A percentile compares a stretch with the other conserved stretches of the same genome.
Evolutionary conservation across 495 filamentous ascomycete genomes (phyloP).

Genomic region (Penicillium ochrochloron): DNA sequence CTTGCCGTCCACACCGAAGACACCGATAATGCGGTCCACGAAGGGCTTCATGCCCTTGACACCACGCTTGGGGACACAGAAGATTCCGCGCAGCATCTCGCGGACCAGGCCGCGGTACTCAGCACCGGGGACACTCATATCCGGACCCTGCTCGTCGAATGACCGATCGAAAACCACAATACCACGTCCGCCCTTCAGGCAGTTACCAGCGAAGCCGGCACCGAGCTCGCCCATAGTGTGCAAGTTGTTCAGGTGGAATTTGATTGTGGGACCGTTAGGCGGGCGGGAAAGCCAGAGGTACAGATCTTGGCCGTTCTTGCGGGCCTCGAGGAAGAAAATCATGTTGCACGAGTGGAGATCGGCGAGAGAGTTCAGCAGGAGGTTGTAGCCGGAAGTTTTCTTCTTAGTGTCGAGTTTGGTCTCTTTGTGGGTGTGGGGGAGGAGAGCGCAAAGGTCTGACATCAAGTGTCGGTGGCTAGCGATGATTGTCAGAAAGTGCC

Average conservation of each 20-base stretch:
- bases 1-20: slow-evolving; percentile 91
- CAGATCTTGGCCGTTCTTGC: slow-evolving; percentile 86
- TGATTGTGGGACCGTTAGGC: slow-evolving; percentile 93
- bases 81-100: slow-evolving; percentile 88
- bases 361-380: slow-evolving; percentile 92
- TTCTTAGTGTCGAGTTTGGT: slow-evolving; percentile 97
- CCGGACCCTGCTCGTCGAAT: slow-evolving; percentile 70
- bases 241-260: slow-evolving; percentile 65
- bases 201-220: slow-evolving; percentile 91
- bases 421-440: slow-evolving; percentile 92
- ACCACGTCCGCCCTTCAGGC: slow-evolving; percentile 93
- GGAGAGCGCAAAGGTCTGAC: slow-evolving; percentile 83
- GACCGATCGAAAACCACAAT: slow-evolving; percentile 86
- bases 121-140: slow-evolving; percentile 46
- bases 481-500: slow-evolving; percentile 20
- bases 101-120: slow-evolving; percentile 52
- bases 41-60: slow-evolving; percentile 93
- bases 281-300: slow-evolving; percentile 94
- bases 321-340: slow-evolving; percentile 93
- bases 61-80: slow-evolving; percentile 83
- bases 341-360: slow-evolving; percentile 99
- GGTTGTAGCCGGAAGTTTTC: slow-evolving; percentile 68
- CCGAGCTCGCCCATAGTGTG: slow-evolving; percentile 92
- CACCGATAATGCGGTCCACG: slow-evolving; percentile 90
- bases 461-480: slow-evolving; percentile 88